Evolutionary conservation across 2,329 filamentous ascomycete genomes (phyloP), one percentile per base, ranked within the genome.

Genomic region (Bipolaris gigantea): DNA sequence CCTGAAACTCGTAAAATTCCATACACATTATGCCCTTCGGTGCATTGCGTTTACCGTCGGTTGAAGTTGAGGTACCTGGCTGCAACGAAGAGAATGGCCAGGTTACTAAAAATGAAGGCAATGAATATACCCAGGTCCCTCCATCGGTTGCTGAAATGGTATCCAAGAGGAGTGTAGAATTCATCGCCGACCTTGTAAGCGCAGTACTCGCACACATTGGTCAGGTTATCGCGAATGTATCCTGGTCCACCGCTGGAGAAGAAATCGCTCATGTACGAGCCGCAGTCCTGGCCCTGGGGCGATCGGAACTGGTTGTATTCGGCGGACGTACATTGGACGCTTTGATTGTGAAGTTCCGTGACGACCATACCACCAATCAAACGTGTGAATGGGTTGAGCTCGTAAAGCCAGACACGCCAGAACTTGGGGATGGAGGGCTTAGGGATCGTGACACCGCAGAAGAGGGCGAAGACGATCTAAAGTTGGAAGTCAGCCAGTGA

Each of bases 371-470:
- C 89, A 44, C 87, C 81, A 64, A 95, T 90, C 27, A 95, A 83
- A 6, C 89, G 85, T 0, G 89, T 95, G 74, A 94, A 91, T 2
- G 90, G 90, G 68, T 92, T 86, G 15, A 95, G 84, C 73, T 93
- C 80, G 77, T 92, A 92, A 7, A 94, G 80, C 90, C 89, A 94
- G 1, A 83, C 80, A 32, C 87, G 83, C 89, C 89, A 94, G 76
- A 92, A 92, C 2, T 76, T 78, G 1, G 89, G 88, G 76, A 95
- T 95, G 73, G 89, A 85, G 0, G 87, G 83, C 38, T 86, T 84
- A 0, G 91, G 88, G 46, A 95, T 89, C 0, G 89, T 89, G 57
- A 96, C 91, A 73, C 91, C 91, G 67, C 90, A 95, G 84, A 96
- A 95, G 21, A 95, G 82, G 1, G 88, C 83, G 68, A 95, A 93